These are phyloP conservation scores for Pichia sp. DNA, from an alignment of 1,139 yeast genomes.

Conservation along the genomic window DNA sequence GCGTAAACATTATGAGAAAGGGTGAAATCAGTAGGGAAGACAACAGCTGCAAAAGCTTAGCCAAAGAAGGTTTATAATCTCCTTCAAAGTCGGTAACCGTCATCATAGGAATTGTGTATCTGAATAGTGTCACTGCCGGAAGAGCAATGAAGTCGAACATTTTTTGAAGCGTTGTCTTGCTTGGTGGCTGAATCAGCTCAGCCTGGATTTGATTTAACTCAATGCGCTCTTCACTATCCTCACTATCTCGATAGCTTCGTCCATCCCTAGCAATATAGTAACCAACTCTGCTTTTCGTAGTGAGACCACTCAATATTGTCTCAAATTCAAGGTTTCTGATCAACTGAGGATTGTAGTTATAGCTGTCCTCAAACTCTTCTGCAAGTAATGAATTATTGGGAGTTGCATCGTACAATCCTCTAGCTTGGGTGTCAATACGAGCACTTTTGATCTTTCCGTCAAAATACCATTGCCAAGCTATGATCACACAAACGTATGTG, in stretches of 20 bases:
- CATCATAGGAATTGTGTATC: constrained; percentile 20
- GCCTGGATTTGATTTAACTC: constrained; percentile 12
- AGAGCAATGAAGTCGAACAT: constrained; percentile 12
- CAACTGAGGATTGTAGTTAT: constrained; percentile 23
- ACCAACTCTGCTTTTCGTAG: constrained; percentile 16
- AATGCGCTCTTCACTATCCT: constrained; percentile 1
- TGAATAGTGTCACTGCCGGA: constrained; percentile 18
- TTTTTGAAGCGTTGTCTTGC: constrained; percentile 7
- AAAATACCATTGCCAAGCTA: constrained; percentile 33
- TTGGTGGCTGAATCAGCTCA: constrained; percentile 10
- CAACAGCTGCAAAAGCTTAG: constrained; percentile 14
- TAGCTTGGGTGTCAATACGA: constrained; percentile 13
- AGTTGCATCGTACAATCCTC: constrained; percentile 19
- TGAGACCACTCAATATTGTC: constrained; percentile 18
- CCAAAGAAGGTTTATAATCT: constrained; percentile 17
- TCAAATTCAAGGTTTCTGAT: constrained; percentile 24
- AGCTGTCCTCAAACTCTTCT: constrained; percentile 22
- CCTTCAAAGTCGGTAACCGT: constrained; percentile 17
- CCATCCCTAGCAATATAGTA: constrained; percentile 2
- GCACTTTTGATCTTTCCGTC: constrained; percentile 4
- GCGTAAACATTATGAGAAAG: constrained; percentile 16
- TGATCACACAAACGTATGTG: constrained; percentile 45
- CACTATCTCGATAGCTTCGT: constrained; percentile 13
- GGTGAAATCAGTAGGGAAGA: constrained; percentile 18
- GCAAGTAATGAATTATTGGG: constrained; percentile 8